Percentiles rank a stretch among this genome's conserved stretches.
Conservation (phyloP, 306 rosid genomes). For the Citrullus colocynthis region DNA sequence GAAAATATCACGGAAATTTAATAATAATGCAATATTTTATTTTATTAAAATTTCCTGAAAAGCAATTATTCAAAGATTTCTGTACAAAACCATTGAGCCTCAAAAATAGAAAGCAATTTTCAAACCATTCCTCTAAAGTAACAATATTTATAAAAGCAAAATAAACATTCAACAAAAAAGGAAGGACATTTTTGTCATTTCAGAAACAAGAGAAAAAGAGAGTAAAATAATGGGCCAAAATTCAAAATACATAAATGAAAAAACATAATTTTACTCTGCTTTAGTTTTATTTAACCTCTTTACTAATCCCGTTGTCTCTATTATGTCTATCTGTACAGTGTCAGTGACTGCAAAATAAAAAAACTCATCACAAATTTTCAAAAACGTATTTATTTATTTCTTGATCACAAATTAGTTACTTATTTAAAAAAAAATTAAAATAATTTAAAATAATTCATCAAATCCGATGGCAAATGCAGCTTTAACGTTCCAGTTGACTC, state of each 20-base stretch:
- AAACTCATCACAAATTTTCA: neutral
- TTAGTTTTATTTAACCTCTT: neutral
- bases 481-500: slow-evolving; percentile 13
- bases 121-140: neutral
- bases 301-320: neutral
- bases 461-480: neutral
- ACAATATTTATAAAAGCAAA: neutral
- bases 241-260: neutral
- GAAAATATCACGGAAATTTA: too few species aligned
- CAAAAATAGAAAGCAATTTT: neutral
- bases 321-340: neutral
- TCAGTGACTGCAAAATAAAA: neutral
- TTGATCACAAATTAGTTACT: neutral
- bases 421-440: neutral
- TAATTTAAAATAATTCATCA: neutral
- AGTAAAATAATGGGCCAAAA: neutral
- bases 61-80: neutral
- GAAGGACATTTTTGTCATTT: neutral
- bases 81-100: too few species aligned
- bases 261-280: neutral
- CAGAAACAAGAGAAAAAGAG: neutral
- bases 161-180: neutral
- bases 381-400: neutral
- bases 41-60: too few species aligned
- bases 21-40: too few species aligned